phyloP scores from a whole-genome alignment of 345 rosid species.

The Bruguiera parviflora region DNA sequence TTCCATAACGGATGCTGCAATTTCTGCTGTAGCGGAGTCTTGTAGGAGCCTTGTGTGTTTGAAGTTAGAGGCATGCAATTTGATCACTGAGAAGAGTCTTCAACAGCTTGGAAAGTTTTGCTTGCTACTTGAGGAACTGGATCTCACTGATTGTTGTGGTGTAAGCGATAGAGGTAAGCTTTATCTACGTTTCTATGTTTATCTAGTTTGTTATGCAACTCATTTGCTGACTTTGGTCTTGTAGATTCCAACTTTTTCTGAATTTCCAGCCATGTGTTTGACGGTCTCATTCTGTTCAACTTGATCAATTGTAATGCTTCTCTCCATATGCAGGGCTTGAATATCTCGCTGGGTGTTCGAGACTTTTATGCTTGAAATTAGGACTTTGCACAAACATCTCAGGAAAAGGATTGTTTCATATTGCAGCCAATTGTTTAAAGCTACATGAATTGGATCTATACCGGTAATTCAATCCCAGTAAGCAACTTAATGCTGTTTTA shows the following conservation, averaged over 20 bases:
- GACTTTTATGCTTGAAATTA: constrained; percentile 59
- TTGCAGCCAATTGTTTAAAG: constrained; percentile 59
- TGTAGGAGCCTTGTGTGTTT: constrained; percentile 64
- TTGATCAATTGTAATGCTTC: neutral
- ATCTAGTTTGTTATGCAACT: neutral
- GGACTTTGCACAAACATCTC: constrained; percentile 71
- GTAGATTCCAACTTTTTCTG: neutral
- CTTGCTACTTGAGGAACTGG: constrained; percentile 64
- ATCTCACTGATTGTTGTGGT: constrained; percentile 78
- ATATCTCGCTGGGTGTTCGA: constrained; percentile 62
- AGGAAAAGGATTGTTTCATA: constrained; percentile 60
- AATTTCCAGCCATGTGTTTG: too few relatives aligned
- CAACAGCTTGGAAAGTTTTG: constrained; percentile 59
- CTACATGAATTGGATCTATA: constrained; percentile 78
- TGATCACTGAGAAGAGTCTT: constrained; percentile 79
- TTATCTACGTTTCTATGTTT: neutral
- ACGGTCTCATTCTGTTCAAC: neutral
- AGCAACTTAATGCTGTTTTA: constrained; percentile 1
- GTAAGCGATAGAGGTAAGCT: constrained; percentile 66
- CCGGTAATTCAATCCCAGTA: constrained; percentile 45
- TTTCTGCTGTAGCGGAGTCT: constrained; percentile 62
- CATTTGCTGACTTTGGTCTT: neutral
- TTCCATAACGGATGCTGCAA: constrained; percentile 64
- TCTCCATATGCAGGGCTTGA: constrained; percentile 58
- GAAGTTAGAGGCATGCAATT: constrained; percentile 76